Conservation (phyloP, 2,329 filamentous ascomycete species). For the Talaromyces sp. region DNA sequence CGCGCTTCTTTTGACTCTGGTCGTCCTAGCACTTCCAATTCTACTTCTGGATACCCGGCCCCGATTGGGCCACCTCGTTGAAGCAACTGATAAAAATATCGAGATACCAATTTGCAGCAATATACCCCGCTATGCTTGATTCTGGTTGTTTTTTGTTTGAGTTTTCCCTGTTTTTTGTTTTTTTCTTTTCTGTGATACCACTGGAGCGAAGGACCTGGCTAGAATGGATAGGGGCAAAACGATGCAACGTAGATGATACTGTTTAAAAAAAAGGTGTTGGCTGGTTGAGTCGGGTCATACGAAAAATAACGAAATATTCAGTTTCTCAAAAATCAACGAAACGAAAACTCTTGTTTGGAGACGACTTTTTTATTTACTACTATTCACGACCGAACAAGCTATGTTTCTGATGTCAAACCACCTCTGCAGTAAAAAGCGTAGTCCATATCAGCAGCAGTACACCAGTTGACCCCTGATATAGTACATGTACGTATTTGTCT, state of each 20-base stretch:
- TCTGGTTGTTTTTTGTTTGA: slow-evolving; percentile 24
- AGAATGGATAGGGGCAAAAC: slow-evolving; percentile 8
- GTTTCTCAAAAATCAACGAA: background rate
- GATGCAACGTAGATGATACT: background rate
- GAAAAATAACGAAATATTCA: background rate
- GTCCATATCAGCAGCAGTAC: background rate
- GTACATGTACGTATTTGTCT: too few species aligned
- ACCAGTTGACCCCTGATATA: background rate
- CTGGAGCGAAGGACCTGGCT: slow-evolving; percentile 13
- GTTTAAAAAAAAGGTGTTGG: background rate
- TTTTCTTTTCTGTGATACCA: slow-evolving; percentile 34
- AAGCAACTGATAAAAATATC: slow-evolving; percentile 15
- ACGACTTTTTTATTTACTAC: background rate
- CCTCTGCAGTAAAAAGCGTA: background rate
- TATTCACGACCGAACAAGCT: background rate
- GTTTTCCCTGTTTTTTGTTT: slow-evolving; percentile 24
- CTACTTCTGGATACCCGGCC: slow-evolving; percentile 94
- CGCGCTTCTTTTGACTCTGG: slow-evolving; percentile 86
- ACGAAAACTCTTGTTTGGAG: background rate
- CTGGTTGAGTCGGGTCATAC: background rate
- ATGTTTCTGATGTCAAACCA: background rate
- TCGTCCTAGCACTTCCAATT: slow-evolving; percentile 90
- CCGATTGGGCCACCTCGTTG: slow-evolving; percentile 85
- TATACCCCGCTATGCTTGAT: slow-evolving; percentile 37
- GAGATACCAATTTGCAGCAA: slow-evolving; percentile 38